Base-by-base conservation (phyloP, 805 yeast species). In the Ogataea ramenticola region DNA sequence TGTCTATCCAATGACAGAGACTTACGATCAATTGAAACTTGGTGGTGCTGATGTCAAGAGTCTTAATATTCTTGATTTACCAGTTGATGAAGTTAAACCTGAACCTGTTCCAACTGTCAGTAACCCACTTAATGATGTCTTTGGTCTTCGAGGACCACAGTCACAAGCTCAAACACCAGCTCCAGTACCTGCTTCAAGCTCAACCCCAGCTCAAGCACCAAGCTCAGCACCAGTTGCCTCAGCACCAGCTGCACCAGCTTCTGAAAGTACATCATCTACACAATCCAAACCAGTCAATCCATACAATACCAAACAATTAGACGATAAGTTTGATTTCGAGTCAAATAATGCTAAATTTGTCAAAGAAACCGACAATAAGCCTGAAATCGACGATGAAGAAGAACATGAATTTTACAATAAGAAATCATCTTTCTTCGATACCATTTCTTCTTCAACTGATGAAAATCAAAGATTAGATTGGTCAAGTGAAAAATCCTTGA, bases 21-120 rank as follows among this genome's bases (percentile, higher is more conserved):
- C 82, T 15, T 86, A 79, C 64, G 90, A 86, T 24, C 77, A 75
- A 45, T 87, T 93, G 42, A 86, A 84, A 44, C 85, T 93, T 62
- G 79, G 90, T 53, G 99, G 99, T 33, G 78, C 86, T 22, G 97
- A 91, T 55, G 97, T 93, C 20, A 85, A 86, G 65, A 96, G 86
- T 57, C 72, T 93, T 62, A 79, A 80, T 52, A 93, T 93, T 44
- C 72, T 91, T 56, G 97, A 89, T 49, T 72, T 71, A 32, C 79
- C 81, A 4, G 66, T 81, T 46, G 82, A 79, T 36, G 77, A 77
- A 46, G 85, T 83, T 27, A 71, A 72, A 50, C 83, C 87, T 1
- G 75, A 64, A 36, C 66, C 70, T 11, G 59, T 68, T 44, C 68
- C 72, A 20, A 19, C 11, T 15, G 17, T 33, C 52, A n/a, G 49